A percentile compares a stretch with the other conserved stretches of the same genome.
Evolutionary conservation across 2,329 filamentous ascomycete genomes (phyloP).

Genomic region (Eutypa lata): DNA sequence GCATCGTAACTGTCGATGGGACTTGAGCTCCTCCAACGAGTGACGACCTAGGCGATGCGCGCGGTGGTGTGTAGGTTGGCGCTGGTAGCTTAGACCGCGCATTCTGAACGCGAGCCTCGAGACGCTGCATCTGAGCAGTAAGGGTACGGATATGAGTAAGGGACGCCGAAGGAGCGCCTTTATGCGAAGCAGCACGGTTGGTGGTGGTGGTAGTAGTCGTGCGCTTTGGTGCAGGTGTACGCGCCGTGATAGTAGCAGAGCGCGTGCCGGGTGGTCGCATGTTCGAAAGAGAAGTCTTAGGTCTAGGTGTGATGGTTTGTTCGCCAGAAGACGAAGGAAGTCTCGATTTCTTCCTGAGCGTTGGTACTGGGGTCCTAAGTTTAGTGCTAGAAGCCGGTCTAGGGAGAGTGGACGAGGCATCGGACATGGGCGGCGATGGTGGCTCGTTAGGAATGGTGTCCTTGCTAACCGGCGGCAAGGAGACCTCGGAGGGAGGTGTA

Average conservation of each 20-base stretch:
- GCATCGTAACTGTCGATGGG: slow-evolving; percentile 59
- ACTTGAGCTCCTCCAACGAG: slow-evolving; percentile 39
- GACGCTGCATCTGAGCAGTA: slow-evolving; percentile 94
- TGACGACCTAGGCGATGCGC: slow-evolving; percentile 67
- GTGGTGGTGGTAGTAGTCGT: slow-evolving; percentile 27
- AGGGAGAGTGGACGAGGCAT: slow-evolving; percentile 64
- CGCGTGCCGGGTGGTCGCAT: slow-evolving; percentile 38
- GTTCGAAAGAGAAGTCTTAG: slow-evolving; percentile 36
- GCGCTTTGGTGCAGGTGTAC: slow-evolving; percentile 47
- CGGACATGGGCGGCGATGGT: slow-evolving; percentile 90
- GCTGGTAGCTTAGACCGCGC: slow-evolving; percentile 89
- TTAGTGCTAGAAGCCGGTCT: slow-evolving; percentile 46
- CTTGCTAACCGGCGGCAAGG: slow-evolving; percentile 47
- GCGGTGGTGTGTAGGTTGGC: slow-evolving; percentile 73
- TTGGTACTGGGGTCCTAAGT: slow-evolving; percentile 32
- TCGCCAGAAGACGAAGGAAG: slow-evolving; percentile 56
- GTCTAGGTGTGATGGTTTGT: slow-evolving; percentile 51
- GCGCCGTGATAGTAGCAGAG: slow-evolving; percentile 43
- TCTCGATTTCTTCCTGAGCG: slow-evolving; percentile 43
- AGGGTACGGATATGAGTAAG: slow-evolving; percentile 90
- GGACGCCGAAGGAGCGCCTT: slow-evolving; percentile 61
- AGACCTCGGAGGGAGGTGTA: slow-evolving; percentile 76
- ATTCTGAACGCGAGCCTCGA: slow-evolving; percentile 89
- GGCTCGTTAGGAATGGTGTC: slow-evolving; percentile 71
- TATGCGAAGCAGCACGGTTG: slow-evolving; percentile 43